Evolutionary conservation across 495 filamentous ascomycete genomes (phyloP).

Genomic region (Filosporella fistucella): DNA sequence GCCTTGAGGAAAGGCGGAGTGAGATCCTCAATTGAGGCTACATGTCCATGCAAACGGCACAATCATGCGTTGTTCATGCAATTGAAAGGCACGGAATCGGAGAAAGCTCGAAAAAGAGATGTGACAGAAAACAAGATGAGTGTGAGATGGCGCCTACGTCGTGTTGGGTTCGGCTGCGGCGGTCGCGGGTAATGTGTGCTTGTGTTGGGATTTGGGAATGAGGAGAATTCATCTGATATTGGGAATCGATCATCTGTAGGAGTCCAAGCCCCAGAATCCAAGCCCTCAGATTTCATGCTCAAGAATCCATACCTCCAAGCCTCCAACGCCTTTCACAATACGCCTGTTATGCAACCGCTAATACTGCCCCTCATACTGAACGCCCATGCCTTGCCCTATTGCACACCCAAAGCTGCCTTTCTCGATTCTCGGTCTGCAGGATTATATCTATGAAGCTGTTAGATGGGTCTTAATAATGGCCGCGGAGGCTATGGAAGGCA

Average conservation of each 20-base stretch:
- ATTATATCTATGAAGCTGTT: constrained; percentile 22
- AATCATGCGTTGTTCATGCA: constrained; percentile 9
- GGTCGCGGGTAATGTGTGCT: no score
- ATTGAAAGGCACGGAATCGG: constrained; percentile 13
- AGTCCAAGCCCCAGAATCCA: no score
- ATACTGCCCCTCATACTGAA: constrained; percentile 1
- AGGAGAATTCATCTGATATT: no score
- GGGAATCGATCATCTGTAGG: no score
- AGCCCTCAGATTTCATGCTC: no score
- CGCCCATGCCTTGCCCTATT: constrained; percentile 5
- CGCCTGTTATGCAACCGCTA: constrained; percentile 18
- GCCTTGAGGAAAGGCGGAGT: constrained; percentile 11
- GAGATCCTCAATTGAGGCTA: constrained; percentile 4
- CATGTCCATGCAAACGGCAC: not conserved
- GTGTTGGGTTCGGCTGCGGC: no score
- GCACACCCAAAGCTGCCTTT: constrained; percentile 20
- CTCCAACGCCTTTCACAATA: constrained; percentile 16
- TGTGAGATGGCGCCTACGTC: no score
- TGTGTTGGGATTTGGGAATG: no score
- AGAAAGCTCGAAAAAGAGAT: no score
- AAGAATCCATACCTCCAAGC: constrained; percentile 5
- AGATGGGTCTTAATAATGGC: constrained; percentile 13
- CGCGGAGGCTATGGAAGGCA: not conserved
- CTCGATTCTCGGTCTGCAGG: constrained; percentile 26
- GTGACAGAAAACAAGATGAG: no score